Evolutionary conservation across 345 rosid genomes (phyloP), one percentile per base, ranked within the genome.

Genomic region (Eucalyptus regnans): DNA sequence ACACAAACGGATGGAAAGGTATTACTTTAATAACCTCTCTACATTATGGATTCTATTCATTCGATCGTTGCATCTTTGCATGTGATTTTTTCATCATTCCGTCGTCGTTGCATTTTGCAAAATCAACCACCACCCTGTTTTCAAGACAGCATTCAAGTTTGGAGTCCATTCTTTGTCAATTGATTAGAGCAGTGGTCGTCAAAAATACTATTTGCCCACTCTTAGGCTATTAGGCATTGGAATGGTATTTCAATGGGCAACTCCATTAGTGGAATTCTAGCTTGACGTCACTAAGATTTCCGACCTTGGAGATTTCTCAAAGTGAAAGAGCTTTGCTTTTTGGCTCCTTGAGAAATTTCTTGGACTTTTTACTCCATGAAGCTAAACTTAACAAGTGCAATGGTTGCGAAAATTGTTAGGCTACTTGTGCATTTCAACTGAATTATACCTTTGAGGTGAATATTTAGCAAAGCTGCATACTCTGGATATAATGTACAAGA

Each of bases 1-100:
- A 13, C 89, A 56, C 90, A 94, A 91, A 88, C 93, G 95, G 91
- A 89, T 96, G 90, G 95, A 95, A 91, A 96, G 98, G 99, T 96
- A 92, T 43, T 11, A 50, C 88, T n/a, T 51, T 41, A 10, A 66
- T 37, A 29, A 58, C 46, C 41, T n/a, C 18, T 71, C 37, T 58
- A 22, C 1, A 58, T 71, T 48, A 27, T 23, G 87, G 62, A 52
- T 79, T 86, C 85, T 8, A 18, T 86, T 68, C 86, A 68, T 46
- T 89, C 6, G 18, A 31, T 43, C 43, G 3, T 60, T 13, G 50
- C 49, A 76, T 31, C 86, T 52, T 66, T 11, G 9, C 56, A 20
- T 56, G 12, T 14, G 49, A 48, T 33, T 12, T 33, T 52, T 23
- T 84, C 3, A 54, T 87, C 12, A 18, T 87, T 44, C 23, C 11